Base-by-base conservation (phyloP, 768 basidiomycete species). In the Hericium rajendrae region DNA sequence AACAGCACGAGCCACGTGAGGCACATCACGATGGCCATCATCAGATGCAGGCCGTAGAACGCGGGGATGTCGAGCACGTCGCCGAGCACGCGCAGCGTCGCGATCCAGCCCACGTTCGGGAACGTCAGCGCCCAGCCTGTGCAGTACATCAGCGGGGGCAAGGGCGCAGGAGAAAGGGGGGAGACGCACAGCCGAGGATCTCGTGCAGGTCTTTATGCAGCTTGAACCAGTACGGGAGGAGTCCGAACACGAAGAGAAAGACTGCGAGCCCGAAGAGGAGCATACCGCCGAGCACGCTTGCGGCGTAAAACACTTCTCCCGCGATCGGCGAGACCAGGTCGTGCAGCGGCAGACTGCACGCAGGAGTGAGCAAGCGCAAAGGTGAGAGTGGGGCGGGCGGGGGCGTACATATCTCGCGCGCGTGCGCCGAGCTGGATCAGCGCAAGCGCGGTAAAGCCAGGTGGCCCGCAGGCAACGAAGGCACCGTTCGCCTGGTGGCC, bases 41-140 rank as follows among this genome's bases (percentile, higher is more conserved):
- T 61, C 15, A 71, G 52, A 60, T 79, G 76, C 53, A 76, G 57
- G 58, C 66, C 59, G 59, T 68, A 64, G 62, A 78, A 76, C 2
- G 72, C 74, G 18, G 65, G 51, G 55, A 77, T 67, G 40, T 73
- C 43, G 59, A 78, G 74, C 49, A 73, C 68, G 55, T 77, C 74
- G 20, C 73, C 76, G 24, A 78, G 64, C 38, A 73, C 67, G 41
- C 74, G 70, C 16, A 75, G 59, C 6, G 71, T 71, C 13, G 71
- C 67, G 49, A 78, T 78, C 76, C 76, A 78, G 37, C 77, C 76
- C 18, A 77, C 73, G 59, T 76, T 77, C 4, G 76, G 76, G 64
- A 78, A 78, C 0, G 76, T 77, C 53, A 78, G 59, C 3, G 76
- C 76, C 76, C 76, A 76, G 61, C 70, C 72, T 73, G 49, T 1